Evolutionary conservation across 352 stramenopile species (phyloP), one percentile per base, ranked within the genome.

Genomic region (Globisporangium okanoganense): DNA sequence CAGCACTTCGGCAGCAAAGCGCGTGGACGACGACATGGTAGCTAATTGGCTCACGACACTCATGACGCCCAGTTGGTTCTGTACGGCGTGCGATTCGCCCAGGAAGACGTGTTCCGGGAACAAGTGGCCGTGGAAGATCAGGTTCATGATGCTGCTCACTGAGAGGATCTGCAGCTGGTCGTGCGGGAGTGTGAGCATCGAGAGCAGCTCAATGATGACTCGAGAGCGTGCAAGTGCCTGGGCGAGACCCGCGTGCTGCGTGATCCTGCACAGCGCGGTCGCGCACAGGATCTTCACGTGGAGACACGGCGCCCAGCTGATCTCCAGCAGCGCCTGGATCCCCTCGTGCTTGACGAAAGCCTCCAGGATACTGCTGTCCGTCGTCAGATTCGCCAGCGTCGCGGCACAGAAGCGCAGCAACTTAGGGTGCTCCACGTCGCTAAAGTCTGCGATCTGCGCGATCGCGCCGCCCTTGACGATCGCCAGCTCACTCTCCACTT

Each of bases 51-150:
- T 78, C 7, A 86, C 62, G n/a, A 90, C 72, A n/a, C 64, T 84
- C 58, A 94, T 67, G 12, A 94, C 57, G 0, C 85, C 85, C 5
- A 88, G 61, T 9, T 86, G 80, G 35, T 79, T 91, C 56, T 91
- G 80, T 1, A 83, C 68, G 5, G 79, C 77, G 18, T 90, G 80
- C 0, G 80, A 79, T 18, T 91, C 85, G 2, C 85, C 85, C 13
- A 88, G n/a, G 41, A 90, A 90, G 7, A 92, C 71, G 2, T 79
- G 81, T n/a, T 92, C 85, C 0, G 81, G 73, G 38, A 94, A 90
- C 1, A 62, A 49, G 43, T 87, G 76, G 2, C 80, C 77, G 53
- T 84, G 75, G 55, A 71, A 82, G 4, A 92, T 68, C n/a, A 94
- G 65, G 53, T 94, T 94, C 43, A 87, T 40, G 18, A 92, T 73